Evolutionary conservation across 2,329 filamentous ascomycete genomes (phyloP).

Genomic region (Aspergillus pseudoglaucus): DNA sequence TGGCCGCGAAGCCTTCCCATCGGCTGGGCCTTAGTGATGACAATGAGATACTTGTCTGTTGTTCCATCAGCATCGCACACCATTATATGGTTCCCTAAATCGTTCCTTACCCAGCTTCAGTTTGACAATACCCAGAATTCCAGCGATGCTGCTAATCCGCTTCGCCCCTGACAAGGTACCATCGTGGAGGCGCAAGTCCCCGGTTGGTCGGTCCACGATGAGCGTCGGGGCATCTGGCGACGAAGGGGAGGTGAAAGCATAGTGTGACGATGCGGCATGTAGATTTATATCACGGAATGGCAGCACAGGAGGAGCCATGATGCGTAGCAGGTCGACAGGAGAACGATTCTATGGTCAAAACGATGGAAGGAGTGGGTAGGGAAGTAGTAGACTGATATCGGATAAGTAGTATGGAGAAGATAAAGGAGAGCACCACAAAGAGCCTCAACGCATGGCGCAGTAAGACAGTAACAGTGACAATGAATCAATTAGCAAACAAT

Average conservation of each 20-base stretch:
- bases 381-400: not conserved
- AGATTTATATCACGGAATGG: slow-evolving; percentile 97
- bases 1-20: slow-evolving; percentile 90
- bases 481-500: too few species aligned
- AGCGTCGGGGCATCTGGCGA: slow-evolving; percentile 82
- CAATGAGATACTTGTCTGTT: slow-evolving; percentile 86
- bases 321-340: not conserved
- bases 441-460: too few species aligned
- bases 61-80: slow-evolving; percentile 11
- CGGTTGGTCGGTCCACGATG: slow-evolving; percentile 84
- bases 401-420: slow-evolving; percentile 3
- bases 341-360: not conserved
- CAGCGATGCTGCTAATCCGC: slow-evolving; percentile 87
- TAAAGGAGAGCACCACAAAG: not conserved
- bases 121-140: slow-evolving; percentile 90
- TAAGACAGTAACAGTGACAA: too few species aligned
- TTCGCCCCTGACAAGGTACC: slow-evolving; percentile 68
- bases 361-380: slow-evolving; percentile 24
- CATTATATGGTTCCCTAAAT: not conserved
- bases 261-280: slow-evolving; percentile 82
- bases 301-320: slow-evolving; percentile 38
- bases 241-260: slow-evolving; percentile 94
- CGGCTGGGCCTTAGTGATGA: slow-evolving; percentile 89
- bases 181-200: slow-evolving; percentile 80
- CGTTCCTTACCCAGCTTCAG: slow-evolving; percentile 69